phyloP scores from a whole-genome alignment of 208 protist genomes.

The Trypanosomatidae sp. region DNA sequence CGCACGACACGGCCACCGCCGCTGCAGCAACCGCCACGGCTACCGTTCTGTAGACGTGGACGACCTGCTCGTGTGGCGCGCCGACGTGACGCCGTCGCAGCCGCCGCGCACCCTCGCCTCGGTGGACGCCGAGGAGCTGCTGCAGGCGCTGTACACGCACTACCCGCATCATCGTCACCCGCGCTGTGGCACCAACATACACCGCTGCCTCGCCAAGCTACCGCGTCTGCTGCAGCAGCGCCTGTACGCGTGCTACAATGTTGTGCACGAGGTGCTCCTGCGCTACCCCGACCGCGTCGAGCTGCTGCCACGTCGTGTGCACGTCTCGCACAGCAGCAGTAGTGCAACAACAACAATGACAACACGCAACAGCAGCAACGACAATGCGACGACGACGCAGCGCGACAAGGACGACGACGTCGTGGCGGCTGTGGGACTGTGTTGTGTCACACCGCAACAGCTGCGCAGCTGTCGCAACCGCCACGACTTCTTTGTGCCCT shows the following conservation, averaged over 20 bases:
- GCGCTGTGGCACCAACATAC: constrained; percentile 34
- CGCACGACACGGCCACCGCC: too few species aligned
- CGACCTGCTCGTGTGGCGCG: too few species aligned
- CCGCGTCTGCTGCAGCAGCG: constrained; percentile 15
- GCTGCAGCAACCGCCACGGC: too few species aligned
- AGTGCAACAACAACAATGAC: too few species aligned
- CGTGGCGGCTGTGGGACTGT: too few species aligned
- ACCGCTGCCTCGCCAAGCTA: constrained; percentile 23
- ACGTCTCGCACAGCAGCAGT: not conserved
- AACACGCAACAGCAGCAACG: too few species aligned
- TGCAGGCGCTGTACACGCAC: constrained; percentile 37
- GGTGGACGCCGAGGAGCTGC: constrained; percentile 34
- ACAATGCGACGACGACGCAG: too few species aligned
- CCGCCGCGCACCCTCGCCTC: constrained; percentile 20
- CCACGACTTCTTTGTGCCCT: constrained; percentile 36
- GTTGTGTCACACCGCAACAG: constrained; percentile 5
- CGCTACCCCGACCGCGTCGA: constrained; percentile 66
- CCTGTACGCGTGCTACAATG: constrained; percentile 32
- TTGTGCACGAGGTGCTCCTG: constrained; percentile 36
- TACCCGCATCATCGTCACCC: constrained; percentile 50
- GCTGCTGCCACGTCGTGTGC: constrained; percentile 6
- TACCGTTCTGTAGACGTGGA: too few species aligned
- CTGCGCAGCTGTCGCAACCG: constrained; percentile 11
- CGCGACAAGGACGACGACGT: too few species aligned
- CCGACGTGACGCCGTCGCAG: constrained; percentile 59